A percentile compares a stretch with the other conserved stretches of the same genome.
Conservation (phyloP, 2,329 filamentous ascomycete genomes). For the Alternaria alternata region DNA sequence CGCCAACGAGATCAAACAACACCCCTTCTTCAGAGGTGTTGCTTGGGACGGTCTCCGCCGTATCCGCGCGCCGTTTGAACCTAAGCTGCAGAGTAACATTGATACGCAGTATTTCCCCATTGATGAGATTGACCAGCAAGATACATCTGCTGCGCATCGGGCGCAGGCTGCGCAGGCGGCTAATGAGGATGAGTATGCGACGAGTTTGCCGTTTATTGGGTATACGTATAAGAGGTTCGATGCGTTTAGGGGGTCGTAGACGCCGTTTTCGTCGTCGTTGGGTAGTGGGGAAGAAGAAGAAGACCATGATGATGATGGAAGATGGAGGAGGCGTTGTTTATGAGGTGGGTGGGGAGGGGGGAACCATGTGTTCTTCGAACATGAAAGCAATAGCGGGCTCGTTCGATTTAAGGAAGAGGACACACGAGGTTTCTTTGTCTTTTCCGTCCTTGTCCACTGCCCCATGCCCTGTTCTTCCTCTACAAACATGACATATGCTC, state of each 20-base stretch:
- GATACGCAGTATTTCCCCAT: conserved; percentile 99
- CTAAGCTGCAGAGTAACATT: conserved; percentile 88
- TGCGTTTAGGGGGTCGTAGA: conserved; percentile 61
- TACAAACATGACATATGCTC: no score
- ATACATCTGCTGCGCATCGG: conserved; percentile 86
- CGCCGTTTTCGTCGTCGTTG: no score
- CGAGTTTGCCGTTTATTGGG: conserved; percentile 94
- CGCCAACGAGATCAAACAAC: conserved; percentile 89
- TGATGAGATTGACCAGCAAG: conserved; percentile 96
- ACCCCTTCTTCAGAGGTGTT: conserved; percentile 96
- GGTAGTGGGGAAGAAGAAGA: not conserved
- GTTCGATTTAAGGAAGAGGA: no score
- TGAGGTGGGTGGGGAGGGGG: no score
- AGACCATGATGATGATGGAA: not conserved
- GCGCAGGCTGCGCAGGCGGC: conserved; percentile 79
- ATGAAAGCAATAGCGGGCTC: no score
- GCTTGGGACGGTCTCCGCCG: conserved; percentile 91
- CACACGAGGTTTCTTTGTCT: no score
- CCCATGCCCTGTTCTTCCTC: no score
- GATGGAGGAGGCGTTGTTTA: no score
- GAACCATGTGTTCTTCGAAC: no score
- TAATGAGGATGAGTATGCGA: conserved; percentile 79
- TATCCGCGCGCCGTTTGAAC: conserved; percentile 96
- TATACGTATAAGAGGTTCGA: conserved; percentile 98
- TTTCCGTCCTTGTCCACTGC: no score